Base-by-base conservation (phyloP, 2,329 filamentous ascomycete genomes). In the Xylariaceae sp. region DNA sequence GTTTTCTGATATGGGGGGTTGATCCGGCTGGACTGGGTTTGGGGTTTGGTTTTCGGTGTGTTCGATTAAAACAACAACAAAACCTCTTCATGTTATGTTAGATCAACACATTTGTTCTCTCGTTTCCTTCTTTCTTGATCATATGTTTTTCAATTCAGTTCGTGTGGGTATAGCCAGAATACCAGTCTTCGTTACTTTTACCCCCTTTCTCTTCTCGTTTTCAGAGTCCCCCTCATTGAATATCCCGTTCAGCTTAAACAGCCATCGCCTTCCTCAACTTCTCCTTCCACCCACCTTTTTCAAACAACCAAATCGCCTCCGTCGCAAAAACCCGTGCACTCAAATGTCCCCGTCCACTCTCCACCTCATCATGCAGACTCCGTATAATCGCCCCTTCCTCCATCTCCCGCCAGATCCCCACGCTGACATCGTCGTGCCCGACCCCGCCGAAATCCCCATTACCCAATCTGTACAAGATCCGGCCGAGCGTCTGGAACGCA, bases 401-500 rank as follows among this genome's bases (percentile, higher is more conserved):
- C 23, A 96, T 77, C 56, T 87, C 86, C 34, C 79, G 78, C 93
- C 93, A 97, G n/a, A 97, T 74, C 0, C 91, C 92, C 71, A 87
- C 84, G 11, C 89, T 87, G 58, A 92, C 76, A 18, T 81, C 80
- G 47, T 82, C 82, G 2, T 82, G 80, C 0, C 83, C 85, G 58
- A 86, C 86, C 59, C 86, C 84, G 1, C 90, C 84, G 78, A 82
- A 88, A 61, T 86, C 82, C 1, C 85, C 92, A 53, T 80, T 83
- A 0, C 94, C 93, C 0, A 99, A 78, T 7, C 92, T 80, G 71
- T 89, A 97, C 13, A 97, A 74, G 4, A 97, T 83, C 17, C 94
- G 82, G 0, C 94, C 94, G 0, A 97, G 78, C 0, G 92, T 93
- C 74, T 96, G 93, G 74, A 91, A 97, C 0, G 94, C 91, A 62